Evolutionary conservation across 164 flowering plant species (phyloP), one percentile per base, ranked within the genome.

Genomic region (Stephania yunnanensis): DNA sequence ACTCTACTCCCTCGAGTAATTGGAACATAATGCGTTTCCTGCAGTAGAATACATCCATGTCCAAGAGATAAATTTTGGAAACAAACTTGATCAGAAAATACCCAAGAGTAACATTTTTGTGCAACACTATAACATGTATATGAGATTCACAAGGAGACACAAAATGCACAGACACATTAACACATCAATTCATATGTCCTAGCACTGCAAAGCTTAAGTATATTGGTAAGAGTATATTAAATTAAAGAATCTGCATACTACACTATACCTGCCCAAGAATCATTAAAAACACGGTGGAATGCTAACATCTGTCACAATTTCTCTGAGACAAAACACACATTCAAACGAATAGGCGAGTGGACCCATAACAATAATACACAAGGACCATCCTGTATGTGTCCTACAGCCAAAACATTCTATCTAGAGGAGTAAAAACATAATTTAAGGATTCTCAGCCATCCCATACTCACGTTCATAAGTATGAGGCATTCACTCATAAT

Each of bases 1-100:
- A 95, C 98, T 81, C 93, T 82, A 78, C 78, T 85, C 73, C 98
- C 98, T 44, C 95, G 87, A 11, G 89, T 89, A 63, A 95, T 95
- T 48, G 95, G 94, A 70, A 92, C 97, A 83, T 91, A 95, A 74
- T 85, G 84, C 46, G 92, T 91, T 80, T 95, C 98, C 97, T 95
- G 89, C 82, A 81, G n/a, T 19, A 19, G 8, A 61, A 61, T n/a
- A 61, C 9, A 61, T 58, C 6, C 65, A 58, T 58, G 15, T 17
- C 22, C 12, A 10, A 58, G n/a, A 17, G 22, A 20, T 58, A 10
- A 17, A 58, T 58, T 58, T 58, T 58, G 65, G 65, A 58, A 58
- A 58, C 65, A 11, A 50, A 50, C 65, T 58, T 61, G 20, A 61
- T 36, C 2, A 25, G 25, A 61, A 61, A 19, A 10, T 61, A 61